Evolutionary conservation across 2,329 filamentous ascomycete species (phyloP).

Genomic region (Botrytis pseudocinerea): DNA sequence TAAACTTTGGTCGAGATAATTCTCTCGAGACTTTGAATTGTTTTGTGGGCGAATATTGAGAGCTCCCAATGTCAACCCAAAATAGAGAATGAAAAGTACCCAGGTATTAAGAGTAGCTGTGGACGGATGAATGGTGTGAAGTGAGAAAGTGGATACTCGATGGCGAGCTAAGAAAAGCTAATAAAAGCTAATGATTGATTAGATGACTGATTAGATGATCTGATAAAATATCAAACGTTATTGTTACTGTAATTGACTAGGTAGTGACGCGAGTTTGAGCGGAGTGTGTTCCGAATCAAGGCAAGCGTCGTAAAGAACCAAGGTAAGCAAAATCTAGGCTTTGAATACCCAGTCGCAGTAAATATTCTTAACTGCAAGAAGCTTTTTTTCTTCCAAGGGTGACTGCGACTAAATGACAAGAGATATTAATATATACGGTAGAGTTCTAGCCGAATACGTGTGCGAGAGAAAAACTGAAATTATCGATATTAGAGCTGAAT

Average conservation of each 20-base stretch:
- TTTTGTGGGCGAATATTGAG: background rate
- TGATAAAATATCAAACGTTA: conserved; percentile 16
- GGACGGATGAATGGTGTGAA: background rate
- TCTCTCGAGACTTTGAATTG: background rate
- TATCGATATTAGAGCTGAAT: background rate
- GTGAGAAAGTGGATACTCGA: conserved; percentile 26
- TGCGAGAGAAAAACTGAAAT: background rate
- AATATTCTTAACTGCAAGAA: background rate
- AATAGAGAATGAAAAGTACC: background rate
- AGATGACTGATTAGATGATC: conserved; percentile 19
- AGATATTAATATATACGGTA: background rate
- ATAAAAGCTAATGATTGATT: conserved; percentile 41
- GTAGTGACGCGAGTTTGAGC: background rate
- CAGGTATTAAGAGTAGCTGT: background rate
- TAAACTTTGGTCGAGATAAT: background rate
- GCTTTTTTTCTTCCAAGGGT: background rate
- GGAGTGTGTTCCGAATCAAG: background rate
- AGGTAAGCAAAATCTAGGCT: background rate
- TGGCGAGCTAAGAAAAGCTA: conserved; percentile 38
- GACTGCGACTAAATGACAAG: background rate
- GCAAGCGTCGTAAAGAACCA: too few relatives aligned
- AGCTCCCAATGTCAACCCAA: background rate
- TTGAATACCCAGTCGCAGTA: background rate
- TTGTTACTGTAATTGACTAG: background rate
- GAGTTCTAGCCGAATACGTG: background rate